A percentile compares a stretch with the other conserved stretches of the same genome.
phyloP scores from a whole-genome alignment of 2,329 filamentous ascomycete genomes.

The Drechslerella stenobrocha region DNA sequence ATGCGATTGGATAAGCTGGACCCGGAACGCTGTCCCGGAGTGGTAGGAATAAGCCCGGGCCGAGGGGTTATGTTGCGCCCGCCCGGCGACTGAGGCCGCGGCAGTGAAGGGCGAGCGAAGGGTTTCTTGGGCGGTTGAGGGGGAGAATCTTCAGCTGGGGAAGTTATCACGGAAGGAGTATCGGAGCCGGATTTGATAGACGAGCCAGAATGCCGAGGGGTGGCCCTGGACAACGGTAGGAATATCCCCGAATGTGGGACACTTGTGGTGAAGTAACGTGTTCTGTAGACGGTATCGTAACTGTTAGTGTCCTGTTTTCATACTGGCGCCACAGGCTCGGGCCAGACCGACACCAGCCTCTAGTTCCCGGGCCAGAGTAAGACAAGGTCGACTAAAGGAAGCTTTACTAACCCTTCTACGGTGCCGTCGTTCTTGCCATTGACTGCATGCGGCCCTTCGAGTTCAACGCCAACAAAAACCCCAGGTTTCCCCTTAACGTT shows the following conservation, averaged over 20 bases:
- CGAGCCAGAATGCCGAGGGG: constrained; percentile 66
- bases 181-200: constrained; percentile 52
- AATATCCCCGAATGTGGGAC: constrained; percentile 87
- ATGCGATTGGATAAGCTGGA: constrained; percentile 51
- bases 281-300: constrained; percentile 54
- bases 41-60: constrained; percentile 49
- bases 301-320: constrained; percentile 2
- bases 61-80: constrained; percentile 38
- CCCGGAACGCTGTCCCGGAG: constrained; percentile 50
- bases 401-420: constrained; percentile 76
- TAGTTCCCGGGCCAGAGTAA: no score
- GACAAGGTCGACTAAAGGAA: no score
- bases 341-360: no score
- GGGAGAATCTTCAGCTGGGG: constrained; percentile 47
- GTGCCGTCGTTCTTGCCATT: constrained; percentile 95
- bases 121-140: constrained; percentile 53
- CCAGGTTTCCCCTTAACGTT: constrained; percentile 85
- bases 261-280: constrained; percentile 77
- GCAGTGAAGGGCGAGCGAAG: constrained; percentile 40
- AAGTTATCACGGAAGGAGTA: constrained; percentile 42
- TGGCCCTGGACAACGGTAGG: constrained; percentile 79
- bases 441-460: constrained; percentile 75
- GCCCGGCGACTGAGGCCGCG: constrained; percentile 46
- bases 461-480: constrained; percentile 87
- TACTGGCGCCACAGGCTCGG: no score